phyloP scores from a whole-genome alignment of 495 filamentous ascomycete species.

The Lophiostoma macrostomum region DNA sequence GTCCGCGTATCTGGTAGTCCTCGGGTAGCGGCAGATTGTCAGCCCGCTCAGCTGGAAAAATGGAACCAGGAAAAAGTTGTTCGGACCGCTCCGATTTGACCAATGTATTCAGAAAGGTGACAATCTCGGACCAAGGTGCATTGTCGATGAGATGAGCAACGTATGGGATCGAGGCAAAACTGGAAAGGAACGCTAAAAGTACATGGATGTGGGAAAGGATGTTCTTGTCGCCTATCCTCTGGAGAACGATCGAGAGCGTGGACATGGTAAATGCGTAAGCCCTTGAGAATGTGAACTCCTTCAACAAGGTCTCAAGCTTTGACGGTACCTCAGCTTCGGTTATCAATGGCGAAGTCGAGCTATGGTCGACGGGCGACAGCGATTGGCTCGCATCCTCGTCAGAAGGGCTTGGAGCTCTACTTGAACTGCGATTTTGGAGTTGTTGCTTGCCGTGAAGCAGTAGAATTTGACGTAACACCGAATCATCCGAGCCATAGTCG shows the following conservation, averaged over 20 bases:
- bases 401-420: conserved; percentile 9
- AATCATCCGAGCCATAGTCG: conserved; percentile 59
- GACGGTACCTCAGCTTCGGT: conserved; percentile 23
- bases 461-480: conserved; percentile 43
- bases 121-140: conserved; percentile 67
- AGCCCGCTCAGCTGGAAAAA: conserved; percentile 21
- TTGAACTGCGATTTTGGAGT: conserved; percentile 31
- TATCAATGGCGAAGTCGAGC: conserved; percentile 14
- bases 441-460: conserved; percentile 40
- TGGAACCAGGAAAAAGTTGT: conserved; percentile 29
- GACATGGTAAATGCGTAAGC: conserved; percentile 48
- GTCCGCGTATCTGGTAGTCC: conserved; percentile 76
- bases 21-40: conserved; percentile 63
- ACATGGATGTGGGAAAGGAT: conserved; percentile 66
- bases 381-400: conserved; percentile 21
- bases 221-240: conserved; percentile 59
- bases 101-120: conserved; percentile 65
- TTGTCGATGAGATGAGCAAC: conserved; percentile 44
- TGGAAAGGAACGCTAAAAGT: conserved; percentile 63
- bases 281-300: conserved; percentile 23
- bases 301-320: conserved; percentile 12
- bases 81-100: conserved; percentile 44
- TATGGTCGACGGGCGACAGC: conserved; percentile 5
- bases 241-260: conserved; percentile 54
- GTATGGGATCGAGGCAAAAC: conserved; percentile 52